Conservation (phyloP, 148 eudicot species). For the Diospyros kaki region DNA sequence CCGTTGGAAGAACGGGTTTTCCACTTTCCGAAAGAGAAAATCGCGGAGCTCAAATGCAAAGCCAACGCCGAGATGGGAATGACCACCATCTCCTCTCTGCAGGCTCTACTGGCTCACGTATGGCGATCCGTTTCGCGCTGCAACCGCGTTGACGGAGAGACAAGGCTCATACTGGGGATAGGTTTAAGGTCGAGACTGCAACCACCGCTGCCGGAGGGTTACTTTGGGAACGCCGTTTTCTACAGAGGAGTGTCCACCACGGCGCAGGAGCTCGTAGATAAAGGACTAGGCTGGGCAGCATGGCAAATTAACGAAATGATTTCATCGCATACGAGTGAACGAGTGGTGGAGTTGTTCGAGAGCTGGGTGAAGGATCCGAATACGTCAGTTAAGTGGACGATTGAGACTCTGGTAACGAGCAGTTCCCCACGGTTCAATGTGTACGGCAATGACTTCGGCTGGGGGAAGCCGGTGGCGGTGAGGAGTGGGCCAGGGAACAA, state of each 20-base stretch:
- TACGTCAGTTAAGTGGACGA: neutral
- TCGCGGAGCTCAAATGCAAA: slow-evolving; percentile 23
- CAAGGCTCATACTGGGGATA: neutral
- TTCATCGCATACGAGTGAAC: neutral
- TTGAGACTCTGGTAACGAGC: neutral
- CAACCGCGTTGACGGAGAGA: slow-evolving; percentile 9
- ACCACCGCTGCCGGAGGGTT: neutral
- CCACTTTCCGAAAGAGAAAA: slow-evolving; percentile 13
- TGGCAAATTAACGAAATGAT: neutral
- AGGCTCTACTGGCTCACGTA: slow-evolving; percentile 32
- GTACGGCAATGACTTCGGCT: no score
- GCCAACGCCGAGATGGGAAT: slow-evolving; percentile 21
- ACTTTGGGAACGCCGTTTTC: slow-evolving; percentile 3
- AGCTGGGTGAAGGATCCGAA: slow-evolving; percentile 1
- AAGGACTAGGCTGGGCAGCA: slow-evolving; percentile 7
- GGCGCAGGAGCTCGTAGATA: neutral
- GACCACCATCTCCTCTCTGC: slow-evolving; percentile 23
- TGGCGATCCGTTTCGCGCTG: slow-evolving; percentile 16
- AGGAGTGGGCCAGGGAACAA: neutral
- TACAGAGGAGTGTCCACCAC: neutral
- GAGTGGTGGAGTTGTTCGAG: no score
- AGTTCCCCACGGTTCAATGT: neutral
- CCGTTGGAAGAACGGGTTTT: neutral
- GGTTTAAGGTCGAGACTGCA: slow-evolving; percentile 15
- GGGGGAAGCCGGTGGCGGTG: no score